A percentile compares a stretch with the other conserved stretches of the same genome.
Evolutionary conservation across 208 protist species (phyloP).

Genomic region (Spironucleus salmonicida): DNA sequence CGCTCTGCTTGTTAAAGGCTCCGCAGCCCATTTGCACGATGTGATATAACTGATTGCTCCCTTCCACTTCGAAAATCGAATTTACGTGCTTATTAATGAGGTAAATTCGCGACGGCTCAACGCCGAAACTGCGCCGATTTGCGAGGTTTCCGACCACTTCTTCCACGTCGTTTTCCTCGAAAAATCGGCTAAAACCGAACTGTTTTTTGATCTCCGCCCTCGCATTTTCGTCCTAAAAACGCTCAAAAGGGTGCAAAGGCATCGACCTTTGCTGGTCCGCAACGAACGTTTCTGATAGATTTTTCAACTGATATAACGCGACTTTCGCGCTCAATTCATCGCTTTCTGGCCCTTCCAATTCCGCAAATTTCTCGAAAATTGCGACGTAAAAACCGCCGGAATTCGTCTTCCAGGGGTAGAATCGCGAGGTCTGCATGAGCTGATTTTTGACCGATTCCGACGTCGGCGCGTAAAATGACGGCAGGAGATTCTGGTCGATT

Average conservation of each 20-base stretch:
- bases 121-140: neutral
- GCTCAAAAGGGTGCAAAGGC: neutral
- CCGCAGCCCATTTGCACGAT: constrained; percentile 8
- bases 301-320: neutral
- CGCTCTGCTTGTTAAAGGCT: constrained; percentile 1
- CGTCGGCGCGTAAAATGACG: too few species aligned
- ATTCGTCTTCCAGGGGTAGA: constrained; percentile 8
- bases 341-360: neutral
- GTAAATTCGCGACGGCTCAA: neutral
- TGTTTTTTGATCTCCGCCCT: neutral
- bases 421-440: neutral
- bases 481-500: too few species aligned
- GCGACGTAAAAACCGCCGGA: constrained; percentile 16
- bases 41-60: neutral
- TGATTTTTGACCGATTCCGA: too few species aligned
- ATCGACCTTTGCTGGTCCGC: neutral
- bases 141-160: neutral
- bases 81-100: neutral
- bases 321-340: neutral
- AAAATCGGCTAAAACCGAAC: neutral
- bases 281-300: neutral
- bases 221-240: neutral
- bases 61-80: neutral
- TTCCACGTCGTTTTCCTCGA: neutral
- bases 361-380: neutral